Evolutionary conservation across 2,329 filamentous ascomycete genomes (phyloP), one percentile per base, ranked within the genome.

Genomic region (Aquanectria penicillioides): DNA sequence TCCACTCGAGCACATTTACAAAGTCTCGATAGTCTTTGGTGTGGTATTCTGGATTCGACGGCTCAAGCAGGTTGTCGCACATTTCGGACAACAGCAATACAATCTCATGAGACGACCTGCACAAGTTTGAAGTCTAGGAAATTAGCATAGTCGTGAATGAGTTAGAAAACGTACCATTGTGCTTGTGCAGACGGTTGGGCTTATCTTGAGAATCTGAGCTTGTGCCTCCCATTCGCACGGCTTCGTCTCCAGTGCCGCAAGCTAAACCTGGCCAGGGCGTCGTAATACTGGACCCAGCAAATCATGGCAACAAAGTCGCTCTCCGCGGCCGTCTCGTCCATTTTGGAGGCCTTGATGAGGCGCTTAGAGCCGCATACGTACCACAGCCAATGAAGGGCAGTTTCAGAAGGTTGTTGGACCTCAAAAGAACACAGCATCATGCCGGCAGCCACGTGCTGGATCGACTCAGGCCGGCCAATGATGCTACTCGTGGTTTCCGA

Each of bases 361-460:
- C 60, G 49, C 5, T 63, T 54, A 0, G 56, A 52, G 2, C 66
- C 66, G 11, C 66, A 66, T 2, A 41, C 41, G 5, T 64, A 69
- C 64, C 64, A 66, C 0, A 66, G n/a, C 66, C 66, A 69, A 8
- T 67, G 60, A 6, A 52, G 65, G 3, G 66, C 57, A 1, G 49
- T 60, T 8, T 51, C 53, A 0, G 66, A 63, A 3, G 33, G 51
- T 4, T 66, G 64, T 3, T 68, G 61, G 2, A 61, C 66, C 57
- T 68, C 66, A 1, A 65, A 43, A 9, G 62, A 60, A 17, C 64
- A 59, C 0, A 68, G 10, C 0, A 69, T 34, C 15, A 69, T 68
- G 0, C 66, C 65, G 3, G 66, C 55, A 9, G 61, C 67, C 2
- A 69, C 54, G 17, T 69, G 67, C 3, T 64, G 66, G 1, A 57